A percentile compares a stretch with the other conserved stretches of the same genome.
These are phyloP conservation scores for Dendrobium huoshanense DNA, from an alignment of 106 monocot genomes.

Conservation along the genomic window DNA sequence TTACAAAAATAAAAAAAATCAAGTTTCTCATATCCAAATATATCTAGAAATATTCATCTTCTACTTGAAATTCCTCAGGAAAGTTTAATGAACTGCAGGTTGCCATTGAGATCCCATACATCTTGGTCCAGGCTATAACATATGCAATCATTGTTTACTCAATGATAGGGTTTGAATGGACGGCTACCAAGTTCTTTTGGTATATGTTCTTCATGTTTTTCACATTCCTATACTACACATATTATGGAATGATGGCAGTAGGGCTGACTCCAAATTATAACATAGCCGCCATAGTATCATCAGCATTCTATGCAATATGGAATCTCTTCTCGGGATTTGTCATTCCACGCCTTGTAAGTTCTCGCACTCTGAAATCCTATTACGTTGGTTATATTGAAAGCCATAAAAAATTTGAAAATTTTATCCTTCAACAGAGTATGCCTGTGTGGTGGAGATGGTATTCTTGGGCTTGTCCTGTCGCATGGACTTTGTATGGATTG, in stretches of 20 bases:
- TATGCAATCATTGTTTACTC: conserved; percentile 8
- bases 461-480: not conserved
- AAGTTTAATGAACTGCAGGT: not conserved
- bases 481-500: not conserved
- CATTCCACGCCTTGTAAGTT: not conserved
- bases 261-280: not conserved
- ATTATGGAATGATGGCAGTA: conserved; percentile 13
- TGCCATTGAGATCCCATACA: not conserved
- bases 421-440: not conserved
- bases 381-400: not conserved
- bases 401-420: not conserved
- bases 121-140: not conserved
- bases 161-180: conserved; percentile 25
- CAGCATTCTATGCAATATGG: not conserved
- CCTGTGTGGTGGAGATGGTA: conserved; percentile 1
- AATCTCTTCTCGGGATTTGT: conserved; percentile 1
- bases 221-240: conserved; percentile 16
- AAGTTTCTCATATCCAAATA: not conserved
- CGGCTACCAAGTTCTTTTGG: conserved; percentile 13
- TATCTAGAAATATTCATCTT: not conserved
- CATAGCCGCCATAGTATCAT: not conserved
- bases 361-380: not conserved
- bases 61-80: not conserved
- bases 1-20: not conserved
- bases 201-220: conserved; percentile 20